Percentiles rank a stretch among this genome's conserved stretches.
phyloP scores from a whole-genome alignment of 345 rosid species.

The Camelina hispida region DNA sequence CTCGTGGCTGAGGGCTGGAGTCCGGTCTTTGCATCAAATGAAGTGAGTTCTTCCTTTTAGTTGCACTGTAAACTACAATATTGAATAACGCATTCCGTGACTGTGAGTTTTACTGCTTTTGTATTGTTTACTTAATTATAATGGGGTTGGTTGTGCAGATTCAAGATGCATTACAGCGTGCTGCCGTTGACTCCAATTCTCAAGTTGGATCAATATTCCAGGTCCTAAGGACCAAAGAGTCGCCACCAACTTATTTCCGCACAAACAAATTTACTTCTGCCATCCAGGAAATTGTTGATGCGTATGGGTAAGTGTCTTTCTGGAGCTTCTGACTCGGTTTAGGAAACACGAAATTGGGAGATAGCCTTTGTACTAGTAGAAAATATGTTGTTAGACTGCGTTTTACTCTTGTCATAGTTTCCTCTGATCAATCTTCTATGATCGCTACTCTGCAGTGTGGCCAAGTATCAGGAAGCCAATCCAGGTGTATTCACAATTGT shows the following conservation, averaged over 20 bases:
- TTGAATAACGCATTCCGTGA: conserved; percentile 1
- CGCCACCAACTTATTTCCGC: conserved; percentile 85
- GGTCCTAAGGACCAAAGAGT: conserved; percentile 75
- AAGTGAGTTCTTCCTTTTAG: conserved; percentile 51
- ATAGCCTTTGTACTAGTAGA: conserved; percentile 4
- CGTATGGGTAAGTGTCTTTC: conserved; percentile 75
- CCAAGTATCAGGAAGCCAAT: conserved; percentile 95
- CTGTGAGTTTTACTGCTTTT: conserved; percentile 14
- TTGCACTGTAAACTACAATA: conserved; percentile 21
- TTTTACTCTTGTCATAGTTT: conserved; percentile 24
- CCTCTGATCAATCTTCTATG: conserved; percentile 12
- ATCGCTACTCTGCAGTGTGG: conserved; percentile 67
- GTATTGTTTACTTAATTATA: conserved; percentile 26
- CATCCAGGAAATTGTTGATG: conserved; percentile 92
- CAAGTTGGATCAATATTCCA: conserved; percentile 88
- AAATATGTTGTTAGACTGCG: conserved; percentile 9
- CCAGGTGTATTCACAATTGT: conserved; percentile 85
- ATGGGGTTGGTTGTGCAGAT: conserved; percentile 61
- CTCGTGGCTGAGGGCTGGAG: conserved; percentile 97
- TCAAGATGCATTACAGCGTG: conserved; percentile 89
- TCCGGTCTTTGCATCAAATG: conserved; percentile 87
- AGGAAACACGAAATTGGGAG: conserved; percentile 7
- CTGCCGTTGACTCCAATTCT: conserved; percentile 84
- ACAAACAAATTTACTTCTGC: conserved; percentile 86
- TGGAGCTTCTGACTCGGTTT: conserved; percentile 18